A percentile compares a stretch with the other conserved stretches of the same genome.
Evolutionary conservation across 2,329 filamentous ascomycete genomes (phyloP).

Genomic region (Penicillium olsonii): DNA sequence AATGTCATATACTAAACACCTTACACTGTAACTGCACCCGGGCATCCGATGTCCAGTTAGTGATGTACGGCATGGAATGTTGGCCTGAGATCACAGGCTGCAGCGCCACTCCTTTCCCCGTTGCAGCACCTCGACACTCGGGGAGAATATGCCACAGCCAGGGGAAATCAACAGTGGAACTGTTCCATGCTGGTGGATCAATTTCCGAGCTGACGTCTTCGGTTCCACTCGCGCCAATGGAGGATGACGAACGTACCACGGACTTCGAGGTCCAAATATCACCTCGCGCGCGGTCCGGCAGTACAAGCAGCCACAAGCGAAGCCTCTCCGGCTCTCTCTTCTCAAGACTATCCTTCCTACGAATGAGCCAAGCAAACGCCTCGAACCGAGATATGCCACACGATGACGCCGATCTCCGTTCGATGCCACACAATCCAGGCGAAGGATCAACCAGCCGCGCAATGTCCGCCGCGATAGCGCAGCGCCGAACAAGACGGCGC

Average conservation of each 20-base stretch:
- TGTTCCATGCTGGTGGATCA: slow-evolving; percentile 14
- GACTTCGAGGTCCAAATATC: slow-evolving; percentile 29
- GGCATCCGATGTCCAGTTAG: too few species aligned
- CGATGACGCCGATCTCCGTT: slow-evolving; percentile 29
- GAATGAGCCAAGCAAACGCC: slow-evolving; percentile 46
- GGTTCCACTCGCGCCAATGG: slow-evolving; percentile 35
- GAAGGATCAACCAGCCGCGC: slow-evolving; percentile 46
- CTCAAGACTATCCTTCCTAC: slow-evolving; percentile 70
- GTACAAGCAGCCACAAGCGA: slow-evolving; percentile 49
- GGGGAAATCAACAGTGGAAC: neutral
- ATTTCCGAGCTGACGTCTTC: slow-evolving; percentile 22
- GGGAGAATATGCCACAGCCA: neutral
- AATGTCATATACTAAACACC: too few species aligned
- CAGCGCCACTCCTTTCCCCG: slow-evolving; percentile 2
- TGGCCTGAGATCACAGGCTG: slow-evolving; percentile 12
- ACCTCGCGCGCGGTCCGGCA: slow-evolving; percentile 34
- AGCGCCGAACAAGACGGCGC: slow-evolving; percentile 65
- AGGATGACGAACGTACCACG: slow-evolving; percentile 33
- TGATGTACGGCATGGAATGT: neutral
- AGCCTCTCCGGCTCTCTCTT: slow-evolving; percentile 66
- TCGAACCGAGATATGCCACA: slow-evolving; percentile 30
- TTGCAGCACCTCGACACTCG: slow-evolving; percentile 3
- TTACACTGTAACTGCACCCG: too few species aligned
- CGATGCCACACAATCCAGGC: slow-evolving; percentile 22
- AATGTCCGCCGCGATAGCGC: slow-evolving; percentile 51